Evolutionary conservation across 805 yeast genomes (phyloP).

Genomic region (Jamesozyma piceae): DNA sequence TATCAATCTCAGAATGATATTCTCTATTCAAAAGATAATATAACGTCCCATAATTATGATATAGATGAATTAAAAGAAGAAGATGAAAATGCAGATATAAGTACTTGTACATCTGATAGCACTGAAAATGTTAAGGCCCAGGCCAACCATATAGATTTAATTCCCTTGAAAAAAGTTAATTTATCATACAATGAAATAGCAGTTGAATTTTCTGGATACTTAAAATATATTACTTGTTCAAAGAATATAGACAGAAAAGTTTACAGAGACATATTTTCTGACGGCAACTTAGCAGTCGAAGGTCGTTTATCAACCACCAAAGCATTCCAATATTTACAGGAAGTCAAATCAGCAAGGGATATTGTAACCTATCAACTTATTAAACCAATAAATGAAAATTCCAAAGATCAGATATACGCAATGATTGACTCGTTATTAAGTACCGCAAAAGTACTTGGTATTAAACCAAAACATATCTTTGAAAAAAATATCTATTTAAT

Average conservation of each 20-base stretch:
- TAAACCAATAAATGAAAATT: slow-evolving; percentile 4
- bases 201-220: slow-evolving; percentile 8
- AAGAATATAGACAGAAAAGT: slow-evolving; percentile 8
- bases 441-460: slow-evolving; percentile 18
- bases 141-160: not conserved
- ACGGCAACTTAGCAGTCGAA: slow-evolving; percentile 31
- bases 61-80: not conserved
- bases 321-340: slow-evolving; percentile 16
- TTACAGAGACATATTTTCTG: slow-evolving; percentile 21
- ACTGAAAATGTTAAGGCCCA: not conserved
- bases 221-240: slow-evolving; percentile 12
- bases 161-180: slow-evolving; percentile 1
- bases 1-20: slow-evolving; percentile 16
- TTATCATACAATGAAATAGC: slow-evolving; percentile 12
- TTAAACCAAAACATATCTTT: slow-evolving; percentile 12
- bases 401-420: slow-evolving; percentile 12
- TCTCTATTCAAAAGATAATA: slow-evolving; percentile 23
- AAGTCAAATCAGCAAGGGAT: slow-evolving; percentile 15
- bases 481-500: slow-evolving; percentile 31
- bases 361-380: slow-evolving; percentile 15
- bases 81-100: not conserved
- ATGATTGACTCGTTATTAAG: slow-evolving; percentile 14
- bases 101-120: not conserved
- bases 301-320: slow-evolving; percentile 23
- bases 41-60: slow-evolving; percentile 5